Base-by-base conservation (phyloP, 225 moss, liverwort and hornwort genomes). In the Climacium dendroides region DNA sequence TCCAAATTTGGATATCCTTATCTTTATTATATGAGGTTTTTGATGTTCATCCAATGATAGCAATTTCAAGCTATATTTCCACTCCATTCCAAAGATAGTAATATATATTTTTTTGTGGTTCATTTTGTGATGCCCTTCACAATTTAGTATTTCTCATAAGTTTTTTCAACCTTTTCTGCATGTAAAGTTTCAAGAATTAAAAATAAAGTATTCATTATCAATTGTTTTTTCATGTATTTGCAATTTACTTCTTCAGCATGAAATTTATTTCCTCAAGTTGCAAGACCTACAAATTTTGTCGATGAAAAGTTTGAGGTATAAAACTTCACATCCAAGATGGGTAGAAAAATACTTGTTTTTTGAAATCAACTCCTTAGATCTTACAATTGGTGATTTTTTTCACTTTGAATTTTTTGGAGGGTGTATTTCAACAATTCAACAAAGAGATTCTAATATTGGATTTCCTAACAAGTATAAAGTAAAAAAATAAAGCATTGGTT, bases 61-160 rank as follows among this genome's bases (percentile, higher is more conserved):
- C 17, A 32, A n/a, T 66, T 35, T 66, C 22, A 66, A 66, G 11
- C 22, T 6, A 6, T 32, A 19, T 24, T 24, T 69, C 8, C 35
- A 37, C 3, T 6, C 13, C 10, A 37, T 13, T 67, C 13, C 37
- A 67, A 37, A 15, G 19, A 45, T 6, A 45, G 8, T 45, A 4
- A 6, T n/a, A 8, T 12, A n/a, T n/a, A n/a, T n/a, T 30, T 64
- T 15, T 34, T 9, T 3, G 8, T 3, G 0, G 4, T 37, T 35
- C 3, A 16, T 0, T 5, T 0, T 1, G 12, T 45, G 1, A 22
- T 66, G 11, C 3, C 12, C 6, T n/a, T 66, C 5, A 20, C 22
- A 66, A n/a, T 22, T 37, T 12, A 19, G 3, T 35, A 67, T 22
- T 22, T 11, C 2, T 67, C 4, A 23, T 67, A 0, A 23, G 0